Conservation (phyloP, 352 stramenopile species). For the Aphanomyces euteiches region DNA sequence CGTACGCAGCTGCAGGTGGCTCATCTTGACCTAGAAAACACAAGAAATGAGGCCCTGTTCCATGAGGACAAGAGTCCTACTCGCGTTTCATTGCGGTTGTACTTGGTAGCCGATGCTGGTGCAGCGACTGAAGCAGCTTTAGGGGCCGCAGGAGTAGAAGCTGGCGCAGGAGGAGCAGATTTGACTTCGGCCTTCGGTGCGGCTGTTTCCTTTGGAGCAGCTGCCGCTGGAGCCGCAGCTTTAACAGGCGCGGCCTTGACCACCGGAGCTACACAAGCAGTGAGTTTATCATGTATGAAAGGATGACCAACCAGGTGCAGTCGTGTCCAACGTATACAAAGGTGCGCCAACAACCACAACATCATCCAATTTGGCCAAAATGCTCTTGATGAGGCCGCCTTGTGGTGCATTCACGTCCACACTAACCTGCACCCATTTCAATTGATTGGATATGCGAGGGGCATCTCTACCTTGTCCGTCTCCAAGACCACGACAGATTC, state of each 20-base stretch:
- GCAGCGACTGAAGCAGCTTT: constrained; percentile 31
- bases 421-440: constrained; percentile 51
- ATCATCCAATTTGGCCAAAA: constrained; percentile 93
- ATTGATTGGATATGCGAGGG: neutral
- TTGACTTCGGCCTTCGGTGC: neutral
- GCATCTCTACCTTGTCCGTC: constrained; percentile 94
- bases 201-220: constrained; percentile 22
- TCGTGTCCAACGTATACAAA: constrained; percentile 90
- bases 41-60: neutral
- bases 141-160: constrained; percentile 30
- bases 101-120: constrained; percentile 33
- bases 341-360: constrained; percentile 92
- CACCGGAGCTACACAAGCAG: constrained; percentile 20
- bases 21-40: constrained; percentile 90
- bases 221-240: constrained; percentile 25
- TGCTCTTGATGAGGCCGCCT: constrained; percentile 87
- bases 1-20: constrained; percentile 91
- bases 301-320: constrained; percentile 35
- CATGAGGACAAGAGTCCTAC: constrained; percentile 35
- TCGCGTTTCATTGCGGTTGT: constrained; percentile 66
- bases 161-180: constrained; percentile 24
- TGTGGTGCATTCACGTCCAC: constrained; percentile 90
- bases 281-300: constrained; percentile 40
- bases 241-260: constrained; percentile 21
- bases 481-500: constrained; percentile 97